Conservation (phyloP, 140 eudicot species). For the Oenanthe javanica region DNA sequence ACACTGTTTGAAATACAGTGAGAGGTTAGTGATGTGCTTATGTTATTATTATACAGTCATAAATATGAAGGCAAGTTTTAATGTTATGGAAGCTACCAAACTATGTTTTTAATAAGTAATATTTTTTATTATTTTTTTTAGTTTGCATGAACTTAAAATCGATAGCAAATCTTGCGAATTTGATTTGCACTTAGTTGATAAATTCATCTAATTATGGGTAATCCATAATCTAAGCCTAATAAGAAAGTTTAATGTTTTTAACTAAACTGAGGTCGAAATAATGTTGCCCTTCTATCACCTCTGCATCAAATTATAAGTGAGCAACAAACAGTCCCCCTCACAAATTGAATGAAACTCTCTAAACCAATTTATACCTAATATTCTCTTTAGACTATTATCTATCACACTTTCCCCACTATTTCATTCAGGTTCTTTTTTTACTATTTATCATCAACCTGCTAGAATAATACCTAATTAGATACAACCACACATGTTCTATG, state of each 20-base stretch:
- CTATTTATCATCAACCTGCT: constrained; percentile 3
- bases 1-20: neutral
- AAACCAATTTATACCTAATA: constrained; percentile 8
- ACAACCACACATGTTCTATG: constrained; percentile 56
- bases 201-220: neutral
- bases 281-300: neutral
- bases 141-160: neutral
- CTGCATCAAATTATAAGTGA: neutral
- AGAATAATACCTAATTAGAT: constrained; percentile 22
- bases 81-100: neutral
- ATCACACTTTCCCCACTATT: neutral
- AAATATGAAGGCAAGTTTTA: neutral
- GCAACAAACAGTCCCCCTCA: constrained; percentile 3
- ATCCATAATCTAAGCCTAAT: neutral
- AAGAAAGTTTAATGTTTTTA: neutral
- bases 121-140: neutral
- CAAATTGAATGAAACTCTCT: neutral
- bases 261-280: neutral
- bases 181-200: neutral
- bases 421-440: neutral
- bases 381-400: neutral
- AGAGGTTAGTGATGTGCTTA: constrained; percentile 1
- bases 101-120: neutral
- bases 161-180: neutral
- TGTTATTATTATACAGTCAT: neutral